phyloP scores from a whole-genome alignment of 441 rosid species.

The Erysimum cheiri region DNA sequence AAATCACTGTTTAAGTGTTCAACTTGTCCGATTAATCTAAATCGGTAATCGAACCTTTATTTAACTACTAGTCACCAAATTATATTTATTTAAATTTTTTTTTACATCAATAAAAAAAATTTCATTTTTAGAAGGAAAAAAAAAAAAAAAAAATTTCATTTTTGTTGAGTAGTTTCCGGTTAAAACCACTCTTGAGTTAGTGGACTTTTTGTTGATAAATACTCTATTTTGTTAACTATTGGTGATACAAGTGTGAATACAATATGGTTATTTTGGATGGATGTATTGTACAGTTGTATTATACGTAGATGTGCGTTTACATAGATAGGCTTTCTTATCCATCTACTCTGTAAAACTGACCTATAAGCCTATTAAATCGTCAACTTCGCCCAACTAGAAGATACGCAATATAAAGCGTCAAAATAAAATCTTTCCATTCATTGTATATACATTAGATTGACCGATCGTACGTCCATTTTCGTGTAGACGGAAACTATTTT shows the following conservation, averaged over 20 bases:
- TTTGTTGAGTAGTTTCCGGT: too few species aligned
- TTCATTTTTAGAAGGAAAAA: too few species aligned
- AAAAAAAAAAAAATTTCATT: too few species aligned
- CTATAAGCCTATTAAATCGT: conserved; percentile 1
- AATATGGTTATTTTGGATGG: neutral
- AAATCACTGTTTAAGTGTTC: too few species aligned
- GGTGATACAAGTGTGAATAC: conserved; percentile 4
- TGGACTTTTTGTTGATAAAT: neutral
- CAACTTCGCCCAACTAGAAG: conserved; percentile 25
- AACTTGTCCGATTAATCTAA: too few species aligned
- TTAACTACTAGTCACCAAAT: too few species aligned
- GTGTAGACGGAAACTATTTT: neutral
- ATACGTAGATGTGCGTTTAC: conserved; percentile 32
- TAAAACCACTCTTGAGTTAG: neutral
- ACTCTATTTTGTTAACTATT: neutral
- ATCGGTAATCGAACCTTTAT: too few species aligned
- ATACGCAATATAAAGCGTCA: conserved; percentile 7
- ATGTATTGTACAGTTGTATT: neutral
- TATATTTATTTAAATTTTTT: too few species aligned
- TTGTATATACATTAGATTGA: neutral
- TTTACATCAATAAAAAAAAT: too few species aligned
- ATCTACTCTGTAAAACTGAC: conserved; percentile 20
- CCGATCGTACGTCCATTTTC: neutral
- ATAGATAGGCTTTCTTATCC: conserved; percentile 20
- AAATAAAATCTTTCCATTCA: neutral